Evolutionary conservation across 495 filamentous ascomycete genomes (phyloP), one percentile per base, ranked within the genome.

Genomic region (Neurospora sp.): DNA sequence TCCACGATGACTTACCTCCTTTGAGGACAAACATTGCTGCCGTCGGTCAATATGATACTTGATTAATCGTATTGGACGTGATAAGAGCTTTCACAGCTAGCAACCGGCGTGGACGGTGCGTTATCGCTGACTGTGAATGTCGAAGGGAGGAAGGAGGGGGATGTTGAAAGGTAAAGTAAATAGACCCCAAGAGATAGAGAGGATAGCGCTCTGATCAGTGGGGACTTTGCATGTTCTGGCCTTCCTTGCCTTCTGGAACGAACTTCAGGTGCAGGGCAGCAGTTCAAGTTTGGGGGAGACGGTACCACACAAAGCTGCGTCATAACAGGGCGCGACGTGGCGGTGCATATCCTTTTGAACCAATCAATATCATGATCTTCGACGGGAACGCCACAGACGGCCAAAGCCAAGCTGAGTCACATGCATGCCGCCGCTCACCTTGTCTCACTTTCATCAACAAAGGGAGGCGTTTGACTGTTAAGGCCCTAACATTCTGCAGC

Each of bases 21-120:
- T 78, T 80, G 48, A 81, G 79, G 75, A 80, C 80, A 77, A 81
- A 81, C 80, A 81, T 81, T 31, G 54, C 54, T 66, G 31, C 28
- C 54, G 54, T 15, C 54, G 54, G 28, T 66, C 54, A 59, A 34
- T 66, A 66, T 66, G 54, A 66, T 66, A 66, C 28, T 66, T 9
- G 54, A 66, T 19, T 66, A 66, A 66, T 66, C 54, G 54, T 66
- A 66, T 66, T 66, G 28, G 15, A 34, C 54, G 54, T 34, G 54
- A 66, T 34, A 34, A 4, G 54, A 66, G 28, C 13, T 66, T 31
- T 4, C 54, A 4, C 54, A 66, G 54, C 54, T 19, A 66, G 28
- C 54, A 66, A 34, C 54, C 54, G 15, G 15, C 54, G 24, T 9
- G 28, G 15, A 66, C 54, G 54, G 54, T 62, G 54, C 54, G 54